Conservation (phyloP, 345 rosid species). For the Populus alba region DNA sequence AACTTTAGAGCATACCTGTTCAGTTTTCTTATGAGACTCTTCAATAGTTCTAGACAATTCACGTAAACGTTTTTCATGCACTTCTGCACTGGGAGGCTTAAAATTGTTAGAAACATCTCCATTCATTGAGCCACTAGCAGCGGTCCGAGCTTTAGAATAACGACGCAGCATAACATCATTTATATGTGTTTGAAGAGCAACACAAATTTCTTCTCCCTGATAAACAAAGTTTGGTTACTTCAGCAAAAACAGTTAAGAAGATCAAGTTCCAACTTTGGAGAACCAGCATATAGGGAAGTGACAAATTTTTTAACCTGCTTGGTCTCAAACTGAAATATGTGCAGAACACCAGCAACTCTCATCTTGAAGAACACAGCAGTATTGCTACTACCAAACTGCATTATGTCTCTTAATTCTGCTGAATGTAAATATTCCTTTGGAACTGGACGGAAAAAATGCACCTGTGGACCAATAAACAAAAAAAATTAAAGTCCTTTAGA, state of each 20-base stretch:
- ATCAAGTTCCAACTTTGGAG: background rate
- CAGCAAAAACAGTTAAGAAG: background rate
- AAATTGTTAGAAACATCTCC: conserved; percentile 62
- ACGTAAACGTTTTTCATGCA: conserved; percentile 67
- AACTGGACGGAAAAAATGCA: conserved; percentile 96
- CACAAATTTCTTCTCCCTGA: conserved; percentile 98
- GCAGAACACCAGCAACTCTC: conserved; percentile 99
- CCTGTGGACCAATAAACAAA: conserved; percentile 40
- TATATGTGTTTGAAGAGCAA: conserved; percentile 97
- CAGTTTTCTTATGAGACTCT: conserved; percentile 65
- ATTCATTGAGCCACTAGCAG: conserved; percentile 55
- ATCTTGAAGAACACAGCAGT: conserved; percentile 96
- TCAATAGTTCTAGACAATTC: conserved; percentile 76
- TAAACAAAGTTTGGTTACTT: background rate
- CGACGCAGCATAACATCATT: conserved; percentile 99
- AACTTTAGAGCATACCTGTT: conserved; percentile 43
- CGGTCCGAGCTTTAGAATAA: conserved; percentile 85
- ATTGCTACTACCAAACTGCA: conserved; percentile 99
- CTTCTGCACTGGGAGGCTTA: conserved; percentile 59
- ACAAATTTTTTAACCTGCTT: conserved; percentile 61
- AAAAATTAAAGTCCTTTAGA: conserved; percentile 8
- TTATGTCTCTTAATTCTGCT: conserved; percentile 91
- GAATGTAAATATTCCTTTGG: conserved; percentile 97
- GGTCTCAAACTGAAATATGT: conserved; percentile 94
- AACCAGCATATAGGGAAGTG: background rate